These are phyloP conservation scores for Aspergillus homomorphus DNA, from an alignment of 495 filamentous ascomycete genomes.

Conservation along the genomic window DNA sequence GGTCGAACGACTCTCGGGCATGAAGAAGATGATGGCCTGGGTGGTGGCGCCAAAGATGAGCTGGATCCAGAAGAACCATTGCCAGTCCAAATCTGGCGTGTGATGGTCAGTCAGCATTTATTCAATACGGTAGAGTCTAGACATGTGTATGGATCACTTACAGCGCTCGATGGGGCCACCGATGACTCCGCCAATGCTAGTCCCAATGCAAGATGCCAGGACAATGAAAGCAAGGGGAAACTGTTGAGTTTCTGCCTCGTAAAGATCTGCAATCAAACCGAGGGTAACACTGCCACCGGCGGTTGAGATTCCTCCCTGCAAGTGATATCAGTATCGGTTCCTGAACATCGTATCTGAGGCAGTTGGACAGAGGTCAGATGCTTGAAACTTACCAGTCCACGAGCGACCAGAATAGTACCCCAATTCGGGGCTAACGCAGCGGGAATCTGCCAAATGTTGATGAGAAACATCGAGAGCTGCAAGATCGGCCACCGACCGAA, in stretches of 20 bases:
- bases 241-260: constrained; percentile 62
- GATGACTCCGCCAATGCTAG: constrained; percentile 70
- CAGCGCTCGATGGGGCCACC: constrained; percentile 69
- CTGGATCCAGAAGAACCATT: constrained; percentile 79
- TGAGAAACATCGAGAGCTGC: constrained; percentile 64
- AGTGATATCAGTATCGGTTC: constrained; percentile 3
- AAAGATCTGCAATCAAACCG: constrained; percentile 76
- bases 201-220: constrained; percentile 70
- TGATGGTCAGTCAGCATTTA: neutral
- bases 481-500: constrained; percentile 68
- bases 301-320: constrained; percentile 47
- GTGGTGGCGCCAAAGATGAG: constrained; percentile 67
- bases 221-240: constrained; percentile 68
- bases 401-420: constrained; percentile 58
- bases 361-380: no score
- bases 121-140: neutral
- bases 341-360: neutral
- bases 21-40: constrained; percentile 60
- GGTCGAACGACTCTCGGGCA: constrained; percentile 66
- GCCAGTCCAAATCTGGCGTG: constrained; percentile 51
- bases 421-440: constrained; percentile 68
- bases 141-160: constrained; percentile 10
- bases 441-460: constrained; percentile 72
- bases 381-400: constrained; percentile 48
- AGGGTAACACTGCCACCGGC: constrained; percentile 78